Conservation (phyloP, 2,329 filamentous ascomycete genomes). For the Colletotrichum trifolii region DNA sequence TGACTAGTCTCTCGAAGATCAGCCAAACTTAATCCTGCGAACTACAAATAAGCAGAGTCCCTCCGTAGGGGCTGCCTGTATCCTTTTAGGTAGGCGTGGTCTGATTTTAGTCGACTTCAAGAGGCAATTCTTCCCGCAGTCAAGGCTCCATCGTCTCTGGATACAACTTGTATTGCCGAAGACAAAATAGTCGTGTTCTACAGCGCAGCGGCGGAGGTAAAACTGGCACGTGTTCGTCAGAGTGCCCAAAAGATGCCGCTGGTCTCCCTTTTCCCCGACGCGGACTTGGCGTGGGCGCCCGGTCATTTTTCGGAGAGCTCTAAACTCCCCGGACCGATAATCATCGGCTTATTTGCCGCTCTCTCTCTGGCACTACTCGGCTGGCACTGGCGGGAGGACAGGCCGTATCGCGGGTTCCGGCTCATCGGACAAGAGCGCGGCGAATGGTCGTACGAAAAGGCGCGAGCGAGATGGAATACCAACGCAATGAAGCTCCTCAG, state of each 20-base stretch:
- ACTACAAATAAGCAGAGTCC: too few relatives aligned
- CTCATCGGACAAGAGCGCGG: conserved; percentile 12
- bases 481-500: conserved; percentile 9
- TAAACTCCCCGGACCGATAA: background rate
- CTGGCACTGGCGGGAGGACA: conserved; percentile 20
- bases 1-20: too few relatives aligned
- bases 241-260: background rate
- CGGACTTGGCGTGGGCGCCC: too few relatives aligned
- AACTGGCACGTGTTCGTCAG: background rate
- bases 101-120: too few relatives aligned
- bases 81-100: too few relatives aligned
- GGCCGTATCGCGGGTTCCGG: conserved; percentile 4
- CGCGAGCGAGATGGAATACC: conserved; percentile 9
- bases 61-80: too few relatives aligned
- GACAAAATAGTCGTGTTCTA: too few relatives aligned
- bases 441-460: conserved; percentile 18
- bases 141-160: too few relatives aligned
- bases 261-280: background rate
- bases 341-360: background rate
- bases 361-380: background rate
- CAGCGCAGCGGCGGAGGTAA: background rate
- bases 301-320: background rate
- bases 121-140: too few relatives aligned
- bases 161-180: too few relatives aligned
- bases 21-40: too few relatives aligned